Evolutionary conservation across 768 basidiomycete genomes (phyloP).

Genomic region (Termitomyces sp.): DNA sequence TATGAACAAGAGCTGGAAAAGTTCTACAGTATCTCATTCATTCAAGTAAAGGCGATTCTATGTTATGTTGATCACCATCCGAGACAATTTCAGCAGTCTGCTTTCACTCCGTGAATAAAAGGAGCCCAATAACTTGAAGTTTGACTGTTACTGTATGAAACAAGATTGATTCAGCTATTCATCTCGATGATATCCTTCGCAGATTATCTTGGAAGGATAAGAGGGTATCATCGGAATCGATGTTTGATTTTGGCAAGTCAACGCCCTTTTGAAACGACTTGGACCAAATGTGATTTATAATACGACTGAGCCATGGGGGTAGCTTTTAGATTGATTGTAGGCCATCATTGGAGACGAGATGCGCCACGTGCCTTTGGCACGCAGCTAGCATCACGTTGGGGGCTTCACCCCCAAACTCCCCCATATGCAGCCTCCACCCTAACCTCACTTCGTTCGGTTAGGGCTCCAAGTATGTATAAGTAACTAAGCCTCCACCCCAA

Average conservation of each 20-base stretch:
- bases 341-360: neutral
- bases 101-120: too few relatives aligned
- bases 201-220: neutral
- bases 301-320: neutral
- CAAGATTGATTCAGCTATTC: too few relatives aligned
- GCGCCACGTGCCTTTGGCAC: too few relatives aligned
- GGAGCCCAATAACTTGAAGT: neutral
- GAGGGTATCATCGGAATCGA: neutral
- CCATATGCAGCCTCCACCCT: too few relatives aligned
- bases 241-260: neutral
- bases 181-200: neutral
- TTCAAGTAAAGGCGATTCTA: neutral
- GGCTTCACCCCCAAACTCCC: too few relatives aligned
- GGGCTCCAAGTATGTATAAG: too few relatives aligned
- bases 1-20: neutral
- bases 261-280: neutral
- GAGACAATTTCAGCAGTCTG: neutral
- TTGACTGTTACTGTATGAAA: neutral
- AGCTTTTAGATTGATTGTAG: neutral
- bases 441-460: too few relatives aligned
- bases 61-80: neutral
- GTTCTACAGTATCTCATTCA: neutral
- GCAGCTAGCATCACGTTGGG: too few relatives aligned
- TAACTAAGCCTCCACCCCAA: too few relatives aligned
- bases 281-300: neutral